Conservation (phyloP, 805 yeast genomes). For the Lachancea lanzarotensis region DNA sequence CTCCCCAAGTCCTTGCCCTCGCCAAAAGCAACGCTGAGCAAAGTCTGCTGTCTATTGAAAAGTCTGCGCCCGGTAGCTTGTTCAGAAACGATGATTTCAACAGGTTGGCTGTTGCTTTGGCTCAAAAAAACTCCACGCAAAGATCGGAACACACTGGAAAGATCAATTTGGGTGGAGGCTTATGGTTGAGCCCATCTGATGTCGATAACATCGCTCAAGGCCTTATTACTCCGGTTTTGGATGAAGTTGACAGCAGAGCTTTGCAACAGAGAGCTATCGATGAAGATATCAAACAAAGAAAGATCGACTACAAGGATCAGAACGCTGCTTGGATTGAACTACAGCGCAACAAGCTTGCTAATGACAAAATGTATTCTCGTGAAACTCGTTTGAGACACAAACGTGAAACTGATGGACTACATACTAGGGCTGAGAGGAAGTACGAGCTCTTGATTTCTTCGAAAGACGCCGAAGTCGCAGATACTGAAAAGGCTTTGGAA, state of each 20-base stretch:
- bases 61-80: conserved; percentile 32
- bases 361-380: conserved; percentile 35
- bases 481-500: conserved; percentile 38
- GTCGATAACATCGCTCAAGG: conserved; percentile 72
- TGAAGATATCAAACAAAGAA: conserved; percentile 35
- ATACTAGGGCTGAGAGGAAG: conserved; percentile 35
- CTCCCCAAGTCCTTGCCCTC: conserved; percentile 38
- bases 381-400: conserved; percentile 44
- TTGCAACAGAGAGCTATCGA: conserved; percentile 57
- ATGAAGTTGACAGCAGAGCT: conserved; percentile 66
- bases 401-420: conserved; percentile 41
- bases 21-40: conserved; percentile 50
- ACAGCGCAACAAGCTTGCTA: conserved; percentile 34
- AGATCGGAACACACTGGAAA: conserved; percentile 40
- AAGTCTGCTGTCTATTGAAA: conserved; percentile 37
- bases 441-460: conserved; percentile 25
- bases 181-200: conserved; percentile 66
- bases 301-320: conserved; percentile 33
- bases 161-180: conserved; percentile 83
- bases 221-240: conserved; percentile 76
- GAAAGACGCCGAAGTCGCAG: conserved; percentile 35
- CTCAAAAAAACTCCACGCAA: conserved; percentile 59
- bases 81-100: conserved; percentile 49
- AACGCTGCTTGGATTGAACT: conserved; percentile 38
- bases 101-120: conserved; percentile 68